Evolutionary conservation across 2,329 filamentous ascomycete species (phyloP).

Genomic region (Didymella sp.): DNA sequence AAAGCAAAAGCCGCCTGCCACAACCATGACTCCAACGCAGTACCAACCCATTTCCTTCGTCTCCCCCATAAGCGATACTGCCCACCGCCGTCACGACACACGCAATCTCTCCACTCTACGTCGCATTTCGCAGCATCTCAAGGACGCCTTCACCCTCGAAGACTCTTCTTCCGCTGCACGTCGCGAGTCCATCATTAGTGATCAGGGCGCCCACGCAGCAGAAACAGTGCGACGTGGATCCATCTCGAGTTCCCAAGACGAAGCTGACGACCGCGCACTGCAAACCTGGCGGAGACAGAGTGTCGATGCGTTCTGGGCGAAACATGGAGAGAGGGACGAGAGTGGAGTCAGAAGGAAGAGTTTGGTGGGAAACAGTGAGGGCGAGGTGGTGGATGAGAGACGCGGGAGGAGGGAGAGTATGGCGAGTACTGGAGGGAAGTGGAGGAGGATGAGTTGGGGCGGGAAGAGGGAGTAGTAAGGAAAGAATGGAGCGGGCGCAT

Average conservation of each 20-base stretch:
- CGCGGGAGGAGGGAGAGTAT: not conserved
- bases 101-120: not conserved
- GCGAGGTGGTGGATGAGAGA: not conserved
- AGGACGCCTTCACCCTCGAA: not conserved
- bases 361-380: not conserved
- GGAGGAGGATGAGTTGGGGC: not conserved
- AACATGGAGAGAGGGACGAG: not conserved
- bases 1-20: no score
- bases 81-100: not conserved
- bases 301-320: not conserved
- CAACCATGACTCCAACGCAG: not conserved
- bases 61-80: not conserved
- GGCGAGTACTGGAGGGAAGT: not conserved
- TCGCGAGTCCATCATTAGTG: not conserved
- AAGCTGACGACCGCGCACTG: not conserved
- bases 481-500: no score
- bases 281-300: not conserved
- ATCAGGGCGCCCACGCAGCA: not conserved
- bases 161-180: not conserved
- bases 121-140: not conserved
- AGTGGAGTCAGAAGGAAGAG: not conserved
- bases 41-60: not conserved
- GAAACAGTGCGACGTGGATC: not conserved
- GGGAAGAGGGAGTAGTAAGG: not conserved
- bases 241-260: not conserved